Evolutionary conservation across 2,329 filamentous ascomycete species (phyloP), one percentile per base, ranked within the genome.

Genomic region (Neofusicoccum sp.): DNA sequence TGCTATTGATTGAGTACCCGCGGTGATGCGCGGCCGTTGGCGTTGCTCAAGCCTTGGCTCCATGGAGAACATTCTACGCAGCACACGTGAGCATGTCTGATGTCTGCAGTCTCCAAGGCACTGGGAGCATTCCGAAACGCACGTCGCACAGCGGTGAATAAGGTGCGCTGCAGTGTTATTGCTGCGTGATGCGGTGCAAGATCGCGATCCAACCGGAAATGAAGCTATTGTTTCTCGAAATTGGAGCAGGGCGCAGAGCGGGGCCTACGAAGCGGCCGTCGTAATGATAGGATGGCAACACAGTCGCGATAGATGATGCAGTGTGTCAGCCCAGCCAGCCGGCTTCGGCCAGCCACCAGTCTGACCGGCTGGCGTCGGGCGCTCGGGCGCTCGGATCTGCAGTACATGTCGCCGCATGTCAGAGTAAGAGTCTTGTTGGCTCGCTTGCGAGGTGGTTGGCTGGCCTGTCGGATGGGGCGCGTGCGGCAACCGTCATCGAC

Each of bases 401-500:
- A 33, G 43, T 31, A 58, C 6, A 58, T 28, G 41, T 58, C 54
- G 54, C 54, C 54, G 54, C 54, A 47, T 36, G 29, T 45, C 16
- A 33, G 16, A 33, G n/a, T n/a, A 14, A 22, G 29, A 33, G 50
- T 37, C 11, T 16, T 36, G 41, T 58, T 45, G 54, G 39, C 31
- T 58, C 54, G 54, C 54, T 45, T 58, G 33, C 41, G 54, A 6
- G 16, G 28, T 56, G 39, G 36, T 22, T 44, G 41, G 41, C 54
- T 41, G 39, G 22, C 8, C 45, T 9, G 29, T 58, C 54, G 54
- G 54, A 31, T 58, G 54, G 39, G 54, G 54, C 54, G 54, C 54
- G 54, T 58, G 54, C 54, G 31, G n/a, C 31, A 36, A n/a, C 54
- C 31, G 31, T 36, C 54, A 58, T 58, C 54, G 54, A 45, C 54